Evolutionary conservation across 345 rosid genomes (phyloP).

Genomic region (Hevea brasiliensis): DNA sequence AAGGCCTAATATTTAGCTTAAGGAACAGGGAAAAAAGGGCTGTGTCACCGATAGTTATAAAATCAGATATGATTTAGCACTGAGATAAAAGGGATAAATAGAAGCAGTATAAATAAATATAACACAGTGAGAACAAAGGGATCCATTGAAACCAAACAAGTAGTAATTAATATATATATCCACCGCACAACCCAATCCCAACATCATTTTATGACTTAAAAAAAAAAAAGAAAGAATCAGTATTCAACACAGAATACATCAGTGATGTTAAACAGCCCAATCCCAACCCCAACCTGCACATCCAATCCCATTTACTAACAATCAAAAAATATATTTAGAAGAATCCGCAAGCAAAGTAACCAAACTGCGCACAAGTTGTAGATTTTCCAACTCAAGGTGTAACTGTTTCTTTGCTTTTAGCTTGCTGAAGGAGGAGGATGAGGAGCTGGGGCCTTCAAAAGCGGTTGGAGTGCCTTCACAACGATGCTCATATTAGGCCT

Average conservation of each 20-base stretch:
- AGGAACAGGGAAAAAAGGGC: too few species aligned
- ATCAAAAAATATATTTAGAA: slow-evolving; percentile 21
- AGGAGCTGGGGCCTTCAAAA: slow-evolving; percentile 41
- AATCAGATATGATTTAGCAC: too few species aligned
- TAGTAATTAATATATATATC: slow-evolving; percentile 16
- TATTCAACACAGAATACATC: background rate
- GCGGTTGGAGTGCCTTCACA: slow-evolving; percentile 96
- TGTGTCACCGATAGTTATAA: too few species aligned
- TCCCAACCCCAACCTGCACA: slow-evolving; percentile 9
- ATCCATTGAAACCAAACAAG: slow-evolving; percentile 21
- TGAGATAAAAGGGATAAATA: background rate
- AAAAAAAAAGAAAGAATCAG: slow-evolving; percentile 7
- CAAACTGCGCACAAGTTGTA: slow-evolving; percentile 40
- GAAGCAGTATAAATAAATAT: background rate
- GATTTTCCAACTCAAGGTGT: slow-evolving; percentile 12
- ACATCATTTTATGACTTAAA: background rate
- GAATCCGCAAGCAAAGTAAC: slow-evolving; percentile 25
- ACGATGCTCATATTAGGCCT: slow-evolving; percentile 99
- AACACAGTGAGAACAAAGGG: slow-evolving; percentile 8
- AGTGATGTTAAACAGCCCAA: background rate
- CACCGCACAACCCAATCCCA: slow-evolving; percentile 24
- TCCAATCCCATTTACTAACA: slow-evolving; percentile 7
- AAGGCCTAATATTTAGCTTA: too few species aligned
- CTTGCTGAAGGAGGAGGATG: slow-evolving; percentile 24
- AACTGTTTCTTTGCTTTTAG: slow-evolving; percentile 8